Base-by-base conservation (phyloP, 148 eudicot genomes). In the Gaultheria prostrata region DNA sequence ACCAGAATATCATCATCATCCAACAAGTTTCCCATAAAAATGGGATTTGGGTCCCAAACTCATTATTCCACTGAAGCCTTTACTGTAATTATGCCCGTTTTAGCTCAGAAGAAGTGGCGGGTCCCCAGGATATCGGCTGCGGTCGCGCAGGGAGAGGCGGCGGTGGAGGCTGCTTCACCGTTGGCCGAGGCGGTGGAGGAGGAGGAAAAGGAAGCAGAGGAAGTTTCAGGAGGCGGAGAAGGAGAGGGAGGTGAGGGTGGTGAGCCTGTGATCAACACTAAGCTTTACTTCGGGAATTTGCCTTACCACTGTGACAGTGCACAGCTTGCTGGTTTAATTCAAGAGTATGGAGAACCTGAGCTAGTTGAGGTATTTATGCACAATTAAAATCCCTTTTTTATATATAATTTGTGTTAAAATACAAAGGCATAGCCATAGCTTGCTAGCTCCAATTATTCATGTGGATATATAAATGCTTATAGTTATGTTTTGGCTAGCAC, bases 261-360 rank as follows among this genome's bases (percentile, higher is more conserved):
- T 4, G 43, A 39, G 43, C 80, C 39, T 43, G 67, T 2, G 46
- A 88, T 87, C 39, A 89, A 86, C 67, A 96, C 98, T 6, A 96
- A 96, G 91, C 91, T 96, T 35, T 96, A 96, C 28, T 83, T 93
- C 89, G 98, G 98, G 80, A 96, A 96, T 83, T 89, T 96, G 90
- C 98, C 98, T 4, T 96, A 94, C 82, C 90, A 59, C 48, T 94
- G 96, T 85, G 98, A 96, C 80, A 96, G 98, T 90, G 98, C 98
- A 5, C 97, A 93, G 82, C 94, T 96, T 83, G 98, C 98, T 87
- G 98, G 98, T 12, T 89, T 94, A 28, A 89, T 96, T 74, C 97
- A 96, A 80, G 88, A 91, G 49, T 96, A 93, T 83, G 98, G 86
- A 71, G 92, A 85, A 71, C 95, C 98, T 28, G 98, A 96, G 83